Evolutionary conservation across 306 rosid genomes (phyloP).

Genomic region (Ammopiptanthus mongolicus): DNA sequence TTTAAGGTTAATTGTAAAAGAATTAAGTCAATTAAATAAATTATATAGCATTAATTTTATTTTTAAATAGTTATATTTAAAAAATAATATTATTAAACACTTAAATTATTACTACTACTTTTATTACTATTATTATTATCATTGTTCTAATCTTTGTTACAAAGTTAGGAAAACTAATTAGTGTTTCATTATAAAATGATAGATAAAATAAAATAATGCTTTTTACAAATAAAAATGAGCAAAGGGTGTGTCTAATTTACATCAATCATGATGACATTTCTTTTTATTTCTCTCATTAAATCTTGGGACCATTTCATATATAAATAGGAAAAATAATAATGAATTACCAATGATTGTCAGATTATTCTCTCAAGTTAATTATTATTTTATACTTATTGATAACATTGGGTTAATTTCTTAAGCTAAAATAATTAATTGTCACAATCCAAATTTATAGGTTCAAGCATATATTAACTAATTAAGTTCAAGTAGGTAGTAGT

Average conservation of each 20-base stretch:
- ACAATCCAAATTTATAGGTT: conserved; percentile 15
- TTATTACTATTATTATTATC: too few relatives aligned
- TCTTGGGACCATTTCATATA: not conserved
- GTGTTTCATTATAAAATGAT: too few relatives aligned
- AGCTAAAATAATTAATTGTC: conserved; percentile 8
- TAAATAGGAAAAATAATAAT: not conserved
- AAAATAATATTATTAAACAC: too few relatives aligned
- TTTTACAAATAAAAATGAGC: too few relatives aligned
- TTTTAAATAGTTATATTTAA: too few relatives aligned
- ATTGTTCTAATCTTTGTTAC: too few relatives aligned
- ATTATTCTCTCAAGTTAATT: not conserved
- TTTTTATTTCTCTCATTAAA: not conserved
- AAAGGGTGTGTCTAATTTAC: not conserved
- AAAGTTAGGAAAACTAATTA: too few relatives aligned
- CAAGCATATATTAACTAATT: conserved; percentile 9
- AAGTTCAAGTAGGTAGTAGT: conserved; percentile 7
- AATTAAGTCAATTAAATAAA: too few relatives aligned
- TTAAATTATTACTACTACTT: too few relatives aligned
- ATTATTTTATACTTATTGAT: not conserved
- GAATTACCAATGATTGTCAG: conserved; percentile 8
- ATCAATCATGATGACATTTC: not conserved
- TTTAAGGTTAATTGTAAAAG: too few relatives aligned
- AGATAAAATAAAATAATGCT: too few relatives aligned
- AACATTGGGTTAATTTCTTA: not conserved
- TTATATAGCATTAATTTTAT: too few relatives aligned